These are phyloP conservation scores for Ophiostoma quercus DNA, from an alignment of 2,329 filamentous ascomycete species.

Conservation along the genomic window DNA sequence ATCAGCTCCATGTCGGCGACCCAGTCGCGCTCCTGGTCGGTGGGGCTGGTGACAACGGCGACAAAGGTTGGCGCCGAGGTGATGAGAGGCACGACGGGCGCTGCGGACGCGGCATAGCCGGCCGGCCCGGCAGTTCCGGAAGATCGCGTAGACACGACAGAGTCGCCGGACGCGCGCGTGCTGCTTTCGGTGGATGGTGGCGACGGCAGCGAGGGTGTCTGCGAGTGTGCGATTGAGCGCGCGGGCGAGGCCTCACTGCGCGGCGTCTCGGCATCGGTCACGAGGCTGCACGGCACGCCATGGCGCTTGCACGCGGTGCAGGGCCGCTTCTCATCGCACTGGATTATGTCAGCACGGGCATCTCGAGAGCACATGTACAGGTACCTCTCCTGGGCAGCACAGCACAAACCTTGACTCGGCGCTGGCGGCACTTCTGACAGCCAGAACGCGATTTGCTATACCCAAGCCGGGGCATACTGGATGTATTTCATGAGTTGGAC, in stretches of 20 bases:
- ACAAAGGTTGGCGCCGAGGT: background rate
- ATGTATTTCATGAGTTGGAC: slow-evolving; percentile 7
- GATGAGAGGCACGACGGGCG: background rate
- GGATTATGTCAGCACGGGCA: background rate
- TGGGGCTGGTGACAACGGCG: slow-evolving; percentile 4
- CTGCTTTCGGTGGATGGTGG: background rate
- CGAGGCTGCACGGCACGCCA: slow-evolving; percentile 27
- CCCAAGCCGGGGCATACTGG: slow-evolving; percentile 27
- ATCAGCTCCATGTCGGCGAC: slow-evolving; percentile 37
- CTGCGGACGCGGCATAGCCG: background rate
- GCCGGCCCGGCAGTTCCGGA: background rate
- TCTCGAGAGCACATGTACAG: background rate
- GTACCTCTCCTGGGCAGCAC: background rate
- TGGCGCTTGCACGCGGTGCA: slow-evolving; percentile 28
- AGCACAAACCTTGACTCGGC: slow-evolving; percentile 27
- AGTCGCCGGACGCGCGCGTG: background rate
- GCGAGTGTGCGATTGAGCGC: background rate
- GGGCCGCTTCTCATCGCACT: slow-evolving; percentile 29
- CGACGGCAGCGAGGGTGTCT: background rate
- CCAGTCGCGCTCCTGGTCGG: slow-evolving; percentile 27
- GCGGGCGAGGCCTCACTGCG: background rate
- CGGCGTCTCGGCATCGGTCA: slow-evolving; percentile 4
- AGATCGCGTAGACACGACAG: background rate
- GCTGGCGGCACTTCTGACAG: slow-evolving; percentile 28
- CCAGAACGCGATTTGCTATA: slow-evolving; percentile 29